Evolutionary conservation across 2,329 filamentous ascomycete genomes (phyloP).

Genomic region (Hypoxylon sp.): DNA sequence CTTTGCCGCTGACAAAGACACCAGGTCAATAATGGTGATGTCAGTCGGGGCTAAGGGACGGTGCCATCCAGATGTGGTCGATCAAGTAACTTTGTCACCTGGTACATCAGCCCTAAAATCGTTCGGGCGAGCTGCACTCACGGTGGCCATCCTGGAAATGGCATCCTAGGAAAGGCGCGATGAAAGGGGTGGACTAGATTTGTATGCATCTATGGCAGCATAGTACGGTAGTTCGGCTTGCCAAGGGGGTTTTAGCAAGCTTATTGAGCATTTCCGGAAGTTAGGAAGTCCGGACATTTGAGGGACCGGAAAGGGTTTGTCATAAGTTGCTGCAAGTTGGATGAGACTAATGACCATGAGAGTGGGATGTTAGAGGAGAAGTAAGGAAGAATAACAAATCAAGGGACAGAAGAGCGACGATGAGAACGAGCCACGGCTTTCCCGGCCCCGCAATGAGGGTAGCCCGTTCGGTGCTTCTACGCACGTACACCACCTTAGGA

Average conservation of each 20-base stretch:
- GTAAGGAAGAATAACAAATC: constrained; percentile 35
- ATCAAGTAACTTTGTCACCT: constrained; percentile 31
- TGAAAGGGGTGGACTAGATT: constrained; percentile 14
- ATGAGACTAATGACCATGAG: constrained; percentile 33
- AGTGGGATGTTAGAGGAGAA: constrained; percentile 40
- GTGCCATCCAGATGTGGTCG: constrained; percentile 35
- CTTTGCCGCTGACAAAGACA: constrained; percentile 27
- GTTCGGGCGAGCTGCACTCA: constrained; percentile 30
- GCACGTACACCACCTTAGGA: neutral
- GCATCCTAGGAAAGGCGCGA: constrained; percentile 22
- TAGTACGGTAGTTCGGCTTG: constrained; percentile 35
- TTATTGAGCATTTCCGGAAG: constrained; percentile 10
- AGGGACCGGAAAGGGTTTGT: constrained; percentile 36
- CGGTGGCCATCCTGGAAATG: constrained; percentile 30
- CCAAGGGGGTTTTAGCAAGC: constrained; percentile 18
- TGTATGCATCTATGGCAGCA: constrained; percentile 25
- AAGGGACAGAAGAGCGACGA: constrained; percentile 29
- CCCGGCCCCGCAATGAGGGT: constrained; percentile 37
- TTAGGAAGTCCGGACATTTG: constrained; percentile 15
- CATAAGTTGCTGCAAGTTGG: constrained; percentile 40
- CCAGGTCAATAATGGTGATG: constrained; percentile 48
- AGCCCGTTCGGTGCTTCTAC: constrained; percentile 18
- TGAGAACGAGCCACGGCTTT: constrained; percentile 31
- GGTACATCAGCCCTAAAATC: constrained; percentile 37
- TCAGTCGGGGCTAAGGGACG: constrained; percentile 47